A percentile compares a stretch with the other conserved stretches of the same genome.
Conservation (phyloP, 106 monocot species). For the Allium cepa region DNA sequence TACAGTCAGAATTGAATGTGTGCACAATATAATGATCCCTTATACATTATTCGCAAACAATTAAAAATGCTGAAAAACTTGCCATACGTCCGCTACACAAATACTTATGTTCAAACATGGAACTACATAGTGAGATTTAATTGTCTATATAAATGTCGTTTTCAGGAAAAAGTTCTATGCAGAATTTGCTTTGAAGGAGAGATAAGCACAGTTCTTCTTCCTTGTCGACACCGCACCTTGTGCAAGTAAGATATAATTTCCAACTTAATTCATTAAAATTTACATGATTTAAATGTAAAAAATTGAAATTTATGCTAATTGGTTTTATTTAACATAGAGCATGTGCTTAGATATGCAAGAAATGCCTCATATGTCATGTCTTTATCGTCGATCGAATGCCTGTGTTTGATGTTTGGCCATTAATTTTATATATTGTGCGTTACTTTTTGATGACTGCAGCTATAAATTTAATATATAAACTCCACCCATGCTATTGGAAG, state of each 20-base stretch:
- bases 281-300: no score
- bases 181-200: conserved; percentile 90
- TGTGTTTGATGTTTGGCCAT: conserved; percentile 50
- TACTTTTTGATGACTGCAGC: conserved; percentile 20
- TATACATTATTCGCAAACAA: no score
- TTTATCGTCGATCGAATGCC: conserved; percentile 61
- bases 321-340: conserved; percentile 11
- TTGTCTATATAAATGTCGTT: not conserved
- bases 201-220: conserved; percentile 87
- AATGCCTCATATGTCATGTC: conserved; percentile 69
- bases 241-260: conserved; percentile 25
- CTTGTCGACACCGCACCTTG: conserved; percentile 80
- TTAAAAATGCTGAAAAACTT: no score
- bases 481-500: not conserved
- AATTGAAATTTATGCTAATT: no score
- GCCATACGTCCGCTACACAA: no score
- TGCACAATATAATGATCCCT: no score
- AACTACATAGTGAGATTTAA: no score
- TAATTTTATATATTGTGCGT: no score
- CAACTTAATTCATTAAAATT: not conserved
- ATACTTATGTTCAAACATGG: no score
- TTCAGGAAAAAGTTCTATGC: conserved; percentile 85
- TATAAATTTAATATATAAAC: not conserved
- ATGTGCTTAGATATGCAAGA: conserved; percentile 63
- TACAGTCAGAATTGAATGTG: no score